Conservation (phyloP, 352 stramenopile species). For the Nothophytophthora sp. region DNA sequence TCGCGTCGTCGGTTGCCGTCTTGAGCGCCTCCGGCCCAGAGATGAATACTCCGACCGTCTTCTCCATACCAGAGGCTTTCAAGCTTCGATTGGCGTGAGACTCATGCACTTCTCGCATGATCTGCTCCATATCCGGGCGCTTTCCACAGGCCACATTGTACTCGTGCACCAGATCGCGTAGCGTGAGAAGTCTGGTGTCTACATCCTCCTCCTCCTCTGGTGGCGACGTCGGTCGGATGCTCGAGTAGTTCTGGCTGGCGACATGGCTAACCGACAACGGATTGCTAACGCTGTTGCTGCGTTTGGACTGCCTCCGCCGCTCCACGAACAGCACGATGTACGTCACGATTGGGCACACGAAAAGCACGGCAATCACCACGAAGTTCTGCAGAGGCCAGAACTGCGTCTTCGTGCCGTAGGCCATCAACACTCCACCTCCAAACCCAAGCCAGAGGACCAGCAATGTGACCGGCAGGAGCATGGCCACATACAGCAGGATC, state of each 20-base stretch:
- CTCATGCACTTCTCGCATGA: conserved; percentile 29
- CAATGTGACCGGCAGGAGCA: conserved; percentile 21
- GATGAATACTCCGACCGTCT: conserved; percentile 40
- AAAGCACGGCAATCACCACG: conserved; percentile 39
- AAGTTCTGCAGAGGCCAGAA: conserved; percentile 55
- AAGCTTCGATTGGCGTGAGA: background rate
- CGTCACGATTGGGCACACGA: conserved; percentile 29
- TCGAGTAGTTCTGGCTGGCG: conserved; percentile 16
- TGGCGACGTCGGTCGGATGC: conserved; percentile 17
- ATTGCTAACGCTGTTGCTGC: conserved; percentile 6
- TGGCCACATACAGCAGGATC: conserved; percentile 27
- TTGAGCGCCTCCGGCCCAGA: conserved; percentile 43
- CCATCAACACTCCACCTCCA: conserved; percentile 32
- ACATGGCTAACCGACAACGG: background rate
- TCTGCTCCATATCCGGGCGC: conserved; percentile 30
- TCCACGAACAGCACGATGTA: conserved; percentile 26
- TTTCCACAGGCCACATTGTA: conserved; percentile 25
- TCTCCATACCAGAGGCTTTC: background rate
- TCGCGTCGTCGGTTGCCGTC: conserved; percentile 16
- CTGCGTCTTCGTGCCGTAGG: conserved; percentile 30
- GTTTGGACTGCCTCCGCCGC: background rate
- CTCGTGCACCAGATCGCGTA: conserved; percentile 30
- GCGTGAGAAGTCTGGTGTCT: conserved; percentile 16
- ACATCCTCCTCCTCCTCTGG: background rate
- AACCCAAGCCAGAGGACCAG: conserved; percentile 41